Base-by-base conservation (phyloP, 352 stramenopile genomes). In the Phytophthora citricola region DNA sequence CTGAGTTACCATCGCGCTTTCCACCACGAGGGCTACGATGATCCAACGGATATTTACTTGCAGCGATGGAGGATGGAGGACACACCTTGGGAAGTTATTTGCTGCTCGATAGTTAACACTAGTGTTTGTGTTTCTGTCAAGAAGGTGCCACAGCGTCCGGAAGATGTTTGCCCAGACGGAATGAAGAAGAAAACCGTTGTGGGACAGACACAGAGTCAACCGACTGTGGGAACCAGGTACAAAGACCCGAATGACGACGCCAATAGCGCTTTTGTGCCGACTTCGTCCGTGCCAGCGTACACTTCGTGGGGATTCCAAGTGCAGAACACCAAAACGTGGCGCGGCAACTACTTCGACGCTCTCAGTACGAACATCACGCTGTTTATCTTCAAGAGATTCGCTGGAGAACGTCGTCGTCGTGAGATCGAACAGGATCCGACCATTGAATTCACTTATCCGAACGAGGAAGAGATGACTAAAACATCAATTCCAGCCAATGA, bases 31-130 rank as follows among this genome's bases (percentile, higher is more conserved):
- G 94, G 87, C 20, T 99, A 99, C 79, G 97, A 99, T 67, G 87
- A 99, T 65, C 95, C 94, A 34, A 93, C 98, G 55, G 97, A 99
- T 65, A 99, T 99, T 65, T 99, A 98, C 73, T 67, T 98, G 6
- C 97, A 99, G 71, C 79, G 96, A 14, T 98, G 94, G 93, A 79
- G 97, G 11, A 96, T 97, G 69, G 97, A 99, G 55, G 95, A 99
- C 69, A 73, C 85, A 6, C 81, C 87, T 0, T 99, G 95, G 93
- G 68, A 97, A 66, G 79, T 99, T 2, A 84, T 89, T 5, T 99
- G 95, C 74, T 95, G 87, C 26, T 76, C 85, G 14, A 63, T 73
- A 4, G 90, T 80, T 1, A 87, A 95, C 38, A 22, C 69, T 9
- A 87, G 46, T 10, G 49, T 85, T 24, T 93, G 85, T 41, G 59